A percentile compares a stretch with the other conserved stretches of the same genome.
Conservation (phyloP, 352 stramenopile species). For the Phytophthora rubi region DNA sequence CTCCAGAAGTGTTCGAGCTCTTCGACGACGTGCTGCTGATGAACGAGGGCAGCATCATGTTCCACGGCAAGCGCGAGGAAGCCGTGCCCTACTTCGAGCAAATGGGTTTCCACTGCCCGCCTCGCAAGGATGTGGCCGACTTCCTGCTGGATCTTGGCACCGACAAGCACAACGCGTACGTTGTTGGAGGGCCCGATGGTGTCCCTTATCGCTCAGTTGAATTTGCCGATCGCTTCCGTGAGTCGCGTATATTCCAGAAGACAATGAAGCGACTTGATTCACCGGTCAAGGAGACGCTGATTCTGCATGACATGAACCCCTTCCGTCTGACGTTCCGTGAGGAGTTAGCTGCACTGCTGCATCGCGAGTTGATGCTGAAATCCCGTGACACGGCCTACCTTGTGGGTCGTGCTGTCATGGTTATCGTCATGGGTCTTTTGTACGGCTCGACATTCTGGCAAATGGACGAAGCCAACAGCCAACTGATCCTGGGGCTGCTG, state of each 20-base stretch:
- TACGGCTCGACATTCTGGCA: slow-evolving; percentile 78
- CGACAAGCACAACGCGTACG: slow-evolving; percentile 27
- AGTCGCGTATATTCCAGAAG: slow-evolving; percentile 55
- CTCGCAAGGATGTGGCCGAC: slow-evolving; percentile 11
- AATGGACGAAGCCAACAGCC: slow-evolving; percentile 53
- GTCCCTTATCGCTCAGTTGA: slow-evolving; percentile 39
- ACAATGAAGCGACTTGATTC: slow-evolving; percentile 48
- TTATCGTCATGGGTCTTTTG: slow-evolving; percentile 64
- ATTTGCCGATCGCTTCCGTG: slow-evolving; percentile 53
- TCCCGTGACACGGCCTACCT: slow-evolving; percentile 64
- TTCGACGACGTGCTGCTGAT: slow-evolving; percentile 66
- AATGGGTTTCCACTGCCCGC: slow-evolving; percentile 55
- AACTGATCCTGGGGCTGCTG: slow-evolving; percentile 83
- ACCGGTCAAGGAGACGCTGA: slow-evolving; percentile 9
- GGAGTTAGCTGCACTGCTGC: slow-evolving; percentile 25
- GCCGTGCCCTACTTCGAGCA: slow-evolving; percentile 53
- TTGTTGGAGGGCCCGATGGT: slow-evolving; percentile 3
- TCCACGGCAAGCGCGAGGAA: slow-evolving; percentile 51
- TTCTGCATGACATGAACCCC: not conserved
- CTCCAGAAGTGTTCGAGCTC: slow-evolving; percentile 61
- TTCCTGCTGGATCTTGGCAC: slow-evolving; percentile 27
- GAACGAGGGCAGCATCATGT: slow-evolving; percentile 60
- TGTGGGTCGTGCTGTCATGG: slow-evolving; percentile 53
- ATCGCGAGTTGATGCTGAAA: slow-evolving; percentile 73
- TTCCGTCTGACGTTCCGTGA: slow-evolving; percentile 60